A percentile compares a stretch with the other conserved stretches of the same genome.
Evolutionary conservation across 768 basidiomycete species (phyloP).

Genomic region (Lactifluus subvellereus): DNA sequence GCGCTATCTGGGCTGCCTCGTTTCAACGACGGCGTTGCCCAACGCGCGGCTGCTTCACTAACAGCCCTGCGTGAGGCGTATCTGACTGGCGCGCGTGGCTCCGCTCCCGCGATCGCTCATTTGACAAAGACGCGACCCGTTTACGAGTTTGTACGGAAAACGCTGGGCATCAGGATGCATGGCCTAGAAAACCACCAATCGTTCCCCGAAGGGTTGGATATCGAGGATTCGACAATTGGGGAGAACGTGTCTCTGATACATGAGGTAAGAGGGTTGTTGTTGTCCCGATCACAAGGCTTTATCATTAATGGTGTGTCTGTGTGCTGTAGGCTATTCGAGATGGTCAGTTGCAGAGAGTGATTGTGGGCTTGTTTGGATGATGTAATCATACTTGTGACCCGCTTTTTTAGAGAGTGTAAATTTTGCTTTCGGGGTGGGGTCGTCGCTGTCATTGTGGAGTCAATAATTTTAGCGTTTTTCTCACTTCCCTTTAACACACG

Average conservation of each 20-base stretch:
- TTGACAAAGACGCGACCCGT: conserved; percentile 64
- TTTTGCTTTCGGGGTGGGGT: neutral
- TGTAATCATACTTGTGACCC: neutral
- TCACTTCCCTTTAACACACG: neutral
- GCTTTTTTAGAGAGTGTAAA: neutral
- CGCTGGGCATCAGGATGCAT: conserved; percentile 71
- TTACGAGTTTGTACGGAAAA: conserved; percentile 71
- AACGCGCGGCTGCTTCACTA: conserved; percentile 41
- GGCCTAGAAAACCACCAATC: conserved; percentile 65
- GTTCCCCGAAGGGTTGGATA: conserved; percentile 57
- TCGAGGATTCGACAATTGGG: conserved; percentile 64
- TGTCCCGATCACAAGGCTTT: neutral
- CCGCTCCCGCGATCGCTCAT: conserved; percentile 59
- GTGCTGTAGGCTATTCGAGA: conserved; percentile 50
- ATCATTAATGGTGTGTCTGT: neutral
- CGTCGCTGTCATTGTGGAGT: neutral
- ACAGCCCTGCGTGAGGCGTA: conserved; percentile 48
- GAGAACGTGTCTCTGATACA: conserved; percentile 69
- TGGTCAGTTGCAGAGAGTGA: conserved; percentile 52
- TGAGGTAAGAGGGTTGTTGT: conserved; percentile 39
- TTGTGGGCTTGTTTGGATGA: conserved; percentile 45
- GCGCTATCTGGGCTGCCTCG: conserved; percentile 37
- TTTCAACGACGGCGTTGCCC: conserved; percentile 51
- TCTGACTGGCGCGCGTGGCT: conserved; percentile 51
- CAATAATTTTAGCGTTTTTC: neutral